These are phyloP conservation scores for Fusarium nanum DNA, from an alignment of 2,329 filamentous ascomycete genomes.

Conservation along the genomic window DNA sequence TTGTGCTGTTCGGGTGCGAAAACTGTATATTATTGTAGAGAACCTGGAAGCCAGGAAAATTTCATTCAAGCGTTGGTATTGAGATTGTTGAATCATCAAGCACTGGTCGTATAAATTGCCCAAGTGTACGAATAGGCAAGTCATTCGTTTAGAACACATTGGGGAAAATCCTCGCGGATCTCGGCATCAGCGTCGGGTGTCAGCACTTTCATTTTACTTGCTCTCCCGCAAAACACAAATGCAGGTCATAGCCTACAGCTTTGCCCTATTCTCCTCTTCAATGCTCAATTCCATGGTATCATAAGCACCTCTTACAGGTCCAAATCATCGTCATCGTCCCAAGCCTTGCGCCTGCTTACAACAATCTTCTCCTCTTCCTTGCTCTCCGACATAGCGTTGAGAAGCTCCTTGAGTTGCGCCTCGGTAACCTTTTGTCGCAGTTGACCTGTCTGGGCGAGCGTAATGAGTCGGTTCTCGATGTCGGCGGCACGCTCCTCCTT, in stretches of 20 bases:
- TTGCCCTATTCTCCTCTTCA: background rate
- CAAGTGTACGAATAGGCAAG: background rate
- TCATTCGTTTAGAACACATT: background rate
- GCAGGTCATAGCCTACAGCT: slow-evolving; percentile 15
- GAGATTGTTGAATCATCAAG: background rate
- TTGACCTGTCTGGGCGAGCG: slow-evolving; percentile 89
- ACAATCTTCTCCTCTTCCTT: slow-evolving; percentile 87
- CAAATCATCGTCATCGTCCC: slow-evolving; percentile 85
- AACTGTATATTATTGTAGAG: slow-evolving; percentile 24
- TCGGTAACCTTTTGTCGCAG: slow-evolving; percentile 89
- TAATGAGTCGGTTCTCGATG: slow-evolving; percentile 92
- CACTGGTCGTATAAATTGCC: background rate
- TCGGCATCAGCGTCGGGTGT: background rate
- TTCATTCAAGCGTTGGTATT: slow-evolving; percentile 15
- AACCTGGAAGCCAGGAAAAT: background rate
- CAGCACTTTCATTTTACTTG: slow-evolving; percentile 13
- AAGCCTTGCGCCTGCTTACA: slow-evolving; percentile 83
- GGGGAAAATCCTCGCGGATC: background rate
- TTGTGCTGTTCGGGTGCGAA: background rate
- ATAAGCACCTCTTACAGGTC: slow-evolving; percentile 60
- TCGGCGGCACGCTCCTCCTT: slow-evolving; percentile 91
- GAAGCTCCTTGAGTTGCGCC: slow-evolving; percentile 89
- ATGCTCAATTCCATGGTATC: slow-evolving; percentile 25
- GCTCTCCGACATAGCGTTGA: slow-evolving; percentile 85
- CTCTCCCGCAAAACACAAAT: slow-evolving; percentile 12